Evolutionary conservation across 2,329 filamentous ascomycete genomes (phyloP).

Genomic region (Talaromyces sp.): DNA sequence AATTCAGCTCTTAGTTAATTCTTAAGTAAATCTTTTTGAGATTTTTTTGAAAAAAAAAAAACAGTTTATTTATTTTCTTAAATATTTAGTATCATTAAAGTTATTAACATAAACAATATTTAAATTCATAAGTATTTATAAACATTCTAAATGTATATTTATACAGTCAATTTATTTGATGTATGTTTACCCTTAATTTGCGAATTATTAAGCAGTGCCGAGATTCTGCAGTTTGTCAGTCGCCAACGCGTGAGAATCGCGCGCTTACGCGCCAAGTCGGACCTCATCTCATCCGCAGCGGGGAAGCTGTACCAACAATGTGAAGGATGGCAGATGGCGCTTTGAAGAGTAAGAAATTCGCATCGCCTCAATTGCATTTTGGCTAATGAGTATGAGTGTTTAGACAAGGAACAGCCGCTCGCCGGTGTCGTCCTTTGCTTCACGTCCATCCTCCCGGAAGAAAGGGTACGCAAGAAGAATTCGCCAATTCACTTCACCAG

Average conservation of each 20-base stretch:
- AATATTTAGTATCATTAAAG: no score
- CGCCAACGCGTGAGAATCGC: not conserved
- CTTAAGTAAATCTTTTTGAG: no score
- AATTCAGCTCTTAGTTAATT: no score
- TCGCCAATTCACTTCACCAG: not conserved
- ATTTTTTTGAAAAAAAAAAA: no score
- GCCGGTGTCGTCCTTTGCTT: conserved; percentile 75
- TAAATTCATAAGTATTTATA: no score
- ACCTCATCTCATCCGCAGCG: not conserved
- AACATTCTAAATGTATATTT: no score
- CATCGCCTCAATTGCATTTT: not conserved
- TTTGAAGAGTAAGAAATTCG: conserved; percentile 24
- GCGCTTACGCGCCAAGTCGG: not conserved
- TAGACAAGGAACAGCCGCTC: conserved; percentile 59
- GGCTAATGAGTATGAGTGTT: conserved; percentile 15
- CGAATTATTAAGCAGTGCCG: no score
- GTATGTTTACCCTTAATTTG: no score
- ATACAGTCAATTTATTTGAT: no score
- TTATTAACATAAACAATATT: no score
- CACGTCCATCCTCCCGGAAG: conserved; percentile 74
- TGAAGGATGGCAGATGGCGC: conserved; percentile 37
- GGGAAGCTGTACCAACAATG: conserved; percentile 16
- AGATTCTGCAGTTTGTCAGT: no score
- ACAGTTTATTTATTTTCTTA: no score
- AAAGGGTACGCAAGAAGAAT: conserved; percentile 53